A percentile compares a stretch with the other conserved stretches of the same genome.
Conservation (phyloP, 345 rosid species). For the Eucalyptus guilfoylei region DNA sequence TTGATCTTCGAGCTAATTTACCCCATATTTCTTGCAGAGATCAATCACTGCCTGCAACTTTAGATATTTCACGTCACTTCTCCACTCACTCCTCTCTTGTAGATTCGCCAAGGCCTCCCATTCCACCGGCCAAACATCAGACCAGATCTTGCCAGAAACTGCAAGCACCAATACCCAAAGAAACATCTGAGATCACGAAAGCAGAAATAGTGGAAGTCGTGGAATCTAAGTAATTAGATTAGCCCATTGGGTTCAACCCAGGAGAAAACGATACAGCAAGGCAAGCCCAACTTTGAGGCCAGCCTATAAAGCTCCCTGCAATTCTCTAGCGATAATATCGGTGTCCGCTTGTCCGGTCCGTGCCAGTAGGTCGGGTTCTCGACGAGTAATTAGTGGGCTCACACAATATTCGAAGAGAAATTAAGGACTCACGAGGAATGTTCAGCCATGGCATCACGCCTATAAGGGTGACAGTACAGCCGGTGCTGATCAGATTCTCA, state of each 20-base stretch:
- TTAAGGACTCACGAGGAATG: conserved; percentile 20
- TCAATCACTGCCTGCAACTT: conserved; percentile 34
- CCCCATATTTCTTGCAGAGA: conserved; percentile 26
- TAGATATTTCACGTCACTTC: conserved; percentile 5
- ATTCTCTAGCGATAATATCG: background rate
- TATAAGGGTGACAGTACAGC: conserved; percentile 23
- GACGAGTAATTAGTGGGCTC: background rate
- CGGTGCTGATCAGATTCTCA: conserved; percentile 12
- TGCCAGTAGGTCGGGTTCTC: background rate
- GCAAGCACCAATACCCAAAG: background rate
- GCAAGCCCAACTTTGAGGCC: background rate
- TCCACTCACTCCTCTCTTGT: conserved; percentile 10
- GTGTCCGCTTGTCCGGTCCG: background rate
- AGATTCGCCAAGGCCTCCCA: conserved; percentile 14
- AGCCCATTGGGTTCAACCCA: background rate
- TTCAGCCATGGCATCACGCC: conserved; percentile 54
- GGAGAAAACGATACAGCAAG: background rate
- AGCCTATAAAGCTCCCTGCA: background rate
- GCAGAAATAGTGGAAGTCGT: background rate
- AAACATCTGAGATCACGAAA: background rate
- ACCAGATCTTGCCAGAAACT: conserved; percentile 30
- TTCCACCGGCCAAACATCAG: conserved; percentile 31
- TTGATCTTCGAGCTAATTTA: background rate
- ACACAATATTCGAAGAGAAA: background rate
- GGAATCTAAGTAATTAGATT: background rate